A percentile compares a stretch with the other conserved stretches of the same genome.
These are phyloP conservation scores for Globisporangium nunn DNA, from an alignment of 352 stramenopile species.

Conservation along the genomic window DNA sequence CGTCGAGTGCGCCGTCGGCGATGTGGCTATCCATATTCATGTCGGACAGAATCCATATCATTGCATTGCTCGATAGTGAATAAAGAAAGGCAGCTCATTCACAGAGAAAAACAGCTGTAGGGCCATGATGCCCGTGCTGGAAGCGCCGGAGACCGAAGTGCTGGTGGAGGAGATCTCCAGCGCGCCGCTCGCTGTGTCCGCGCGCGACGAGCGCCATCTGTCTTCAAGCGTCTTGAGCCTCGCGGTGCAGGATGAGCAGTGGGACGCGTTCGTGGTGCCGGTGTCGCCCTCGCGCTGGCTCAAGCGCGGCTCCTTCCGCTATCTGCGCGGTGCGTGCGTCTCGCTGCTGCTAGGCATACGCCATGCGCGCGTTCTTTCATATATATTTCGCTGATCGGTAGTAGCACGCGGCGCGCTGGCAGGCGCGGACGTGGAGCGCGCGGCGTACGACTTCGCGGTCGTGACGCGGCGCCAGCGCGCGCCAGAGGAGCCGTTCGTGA, in stretches of 20 bases:
- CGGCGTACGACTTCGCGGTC: conserved; percentile 68
- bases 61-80: no score
- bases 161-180: conserved; percentile 8
- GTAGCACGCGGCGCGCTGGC: no score
- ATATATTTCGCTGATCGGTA: no score
- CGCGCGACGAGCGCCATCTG: conserved; percentile 28
- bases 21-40: no score
- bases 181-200: conserved; percentile 5
- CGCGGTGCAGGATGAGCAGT: conserved; percentile 54
- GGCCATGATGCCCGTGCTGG: no score
- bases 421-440: conserved; percentile 37
- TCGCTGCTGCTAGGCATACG: neutral
- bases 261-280: conserved; percentile 20
- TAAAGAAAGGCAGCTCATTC: no score
- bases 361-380: no score
- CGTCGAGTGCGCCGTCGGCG: no score
- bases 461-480: conserved; percentile 43
- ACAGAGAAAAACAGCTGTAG: no score
- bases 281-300: conserved; percentile 27
- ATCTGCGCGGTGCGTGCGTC: conserved; percentile 29
- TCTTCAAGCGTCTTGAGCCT: conserved; percentile 42
- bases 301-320: conserved; percentile 38
- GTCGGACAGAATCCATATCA: no score
- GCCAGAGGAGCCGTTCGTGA: conserved; percentile 12
- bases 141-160: conserved; percentile 1